phyloP scores from a whole-genome alignment of 2,329 filamentous ascomycete genomes.

The Gremmenia infestans region DNA sequence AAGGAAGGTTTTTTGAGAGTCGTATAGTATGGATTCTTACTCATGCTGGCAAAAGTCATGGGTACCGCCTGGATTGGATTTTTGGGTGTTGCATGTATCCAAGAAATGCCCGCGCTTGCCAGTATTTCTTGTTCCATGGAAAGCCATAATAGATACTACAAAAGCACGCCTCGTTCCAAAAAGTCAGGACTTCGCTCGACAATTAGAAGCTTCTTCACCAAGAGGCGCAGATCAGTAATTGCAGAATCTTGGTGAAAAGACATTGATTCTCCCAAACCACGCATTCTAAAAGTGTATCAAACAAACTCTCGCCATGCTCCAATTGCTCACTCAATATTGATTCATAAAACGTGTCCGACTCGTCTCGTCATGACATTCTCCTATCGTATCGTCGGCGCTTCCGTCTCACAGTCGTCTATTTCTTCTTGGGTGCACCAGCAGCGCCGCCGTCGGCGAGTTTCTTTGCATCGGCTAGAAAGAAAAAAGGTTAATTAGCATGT shows the following conservation, averaged over 20 bases:
- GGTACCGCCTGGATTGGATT: too few relatives aligned
- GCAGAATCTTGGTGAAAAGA: too few relatives aligned
- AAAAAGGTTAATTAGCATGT: too few relatives aligned
- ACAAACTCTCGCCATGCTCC: constrained; percentile 4
- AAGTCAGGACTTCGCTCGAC: too few relatives aligned
- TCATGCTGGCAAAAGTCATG: too few relatives aligned
- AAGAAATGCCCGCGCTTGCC: not conserved
- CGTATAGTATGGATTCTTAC: too few relatives aligned
- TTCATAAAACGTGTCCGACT: constrained; percentile 2
- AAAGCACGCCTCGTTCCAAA: too few relatives aligned
- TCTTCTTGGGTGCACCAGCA: constrained; percentile 18
- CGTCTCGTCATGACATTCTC: constrained; percentile 6
- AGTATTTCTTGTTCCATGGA: not conserved
- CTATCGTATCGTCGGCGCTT: not conserved
- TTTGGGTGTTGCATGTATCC: not conserved
- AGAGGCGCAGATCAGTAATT: too few relatives aligned
- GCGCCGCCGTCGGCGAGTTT: constrained; percentile 32
- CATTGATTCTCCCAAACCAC: constrained; percentile 1
- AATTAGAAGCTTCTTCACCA: not conserved
- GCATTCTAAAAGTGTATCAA: constrained; percentile 16
- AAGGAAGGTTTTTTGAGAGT: too few relatives aligned
- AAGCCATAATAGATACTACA: not conserved
- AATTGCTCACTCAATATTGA: not conserved
- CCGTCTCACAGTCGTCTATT: constrained; percentile 8
- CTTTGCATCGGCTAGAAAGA: constrained; percentile 35